These are phyloP conservation scores for Eimeria praecox DNA, from an alignment of 169 alveolate genomes.

Conservation along the genomic window DNA sequence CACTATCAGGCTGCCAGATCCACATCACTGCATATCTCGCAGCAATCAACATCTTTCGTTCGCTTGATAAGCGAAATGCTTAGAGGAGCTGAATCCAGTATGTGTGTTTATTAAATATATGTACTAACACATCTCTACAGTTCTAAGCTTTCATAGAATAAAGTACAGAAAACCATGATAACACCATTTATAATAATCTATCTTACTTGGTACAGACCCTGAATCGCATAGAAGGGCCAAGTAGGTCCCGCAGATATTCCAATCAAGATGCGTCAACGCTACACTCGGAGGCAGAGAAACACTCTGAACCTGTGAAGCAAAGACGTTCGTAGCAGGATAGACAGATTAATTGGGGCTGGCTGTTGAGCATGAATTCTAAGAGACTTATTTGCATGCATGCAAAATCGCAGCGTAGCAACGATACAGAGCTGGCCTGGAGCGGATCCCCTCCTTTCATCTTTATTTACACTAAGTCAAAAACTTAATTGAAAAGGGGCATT, in stretches of 20 bases:
- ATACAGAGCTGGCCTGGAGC: too few relatives aligned
- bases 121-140: too few relatives aligned
- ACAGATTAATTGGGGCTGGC: background rate
- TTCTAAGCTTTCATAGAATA: background rate
- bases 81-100: too few relatives aligned
- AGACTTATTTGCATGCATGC: background rate
- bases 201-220: background rate
- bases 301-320: background rate
- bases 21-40: background rate
- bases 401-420: background rate
- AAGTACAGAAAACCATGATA: background rate
- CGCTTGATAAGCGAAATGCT: too few relatives aligned
- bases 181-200: background rate
- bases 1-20: background rate
- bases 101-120: too few relatives aligned
- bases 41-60: too few relatives aligned
- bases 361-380: background rate
- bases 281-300: background rate
- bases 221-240: conserved; percentile 20
- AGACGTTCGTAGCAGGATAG: too few relatives aligned
- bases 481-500: too few relatives aligned
- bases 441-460: too few relatives aligned
- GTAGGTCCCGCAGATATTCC: conserved; percentile 19
- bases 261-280: conserved; percentile 25
- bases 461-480: too few relatives aligned